Evolutionary conservation across 169 alveolate genomes (phyloP).

Genomic region (Sarcocystis neurona): DNA sequence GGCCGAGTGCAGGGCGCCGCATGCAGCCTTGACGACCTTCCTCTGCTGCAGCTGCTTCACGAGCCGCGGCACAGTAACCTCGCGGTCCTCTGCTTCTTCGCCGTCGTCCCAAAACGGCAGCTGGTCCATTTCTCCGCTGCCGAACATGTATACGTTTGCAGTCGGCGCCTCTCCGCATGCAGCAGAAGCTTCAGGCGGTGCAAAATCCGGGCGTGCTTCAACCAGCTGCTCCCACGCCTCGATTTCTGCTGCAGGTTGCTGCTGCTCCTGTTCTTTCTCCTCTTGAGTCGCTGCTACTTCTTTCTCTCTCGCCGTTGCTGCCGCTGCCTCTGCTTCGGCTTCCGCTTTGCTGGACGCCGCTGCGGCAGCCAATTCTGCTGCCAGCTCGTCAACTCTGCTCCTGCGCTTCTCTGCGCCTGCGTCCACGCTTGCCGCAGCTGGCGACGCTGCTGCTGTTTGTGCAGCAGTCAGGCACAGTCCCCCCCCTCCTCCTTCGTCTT

Average conservation of each 20-base stretch:
- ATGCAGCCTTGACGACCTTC: slow-evolving; percentile 14
- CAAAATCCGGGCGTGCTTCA: neutral
- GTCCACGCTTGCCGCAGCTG: too few relatives aligned
- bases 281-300: slow-evolving; percentile 1
- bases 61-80: slow-evolving; percentile 37
- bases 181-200: neutral
- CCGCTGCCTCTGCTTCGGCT: neutral
- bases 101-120: slow-evolving; percentile 35
- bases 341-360: too few relatives aligned
- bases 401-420: neutral
- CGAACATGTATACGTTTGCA: slow-evolving; percentile 29
- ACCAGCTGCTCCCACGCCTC: neutral
- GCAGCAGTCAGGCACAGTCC: neutral
- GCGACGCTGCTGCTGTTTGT: neutral
- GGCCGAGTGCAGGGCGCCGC: slow-evolving; percentile 57
- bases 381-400: neutral
- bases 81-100: slow-evolving; percentile 36
- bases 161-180: neutral
- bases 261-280: slow-evolving; percentile 30
- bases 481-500: neutral
- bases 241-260: neutral
- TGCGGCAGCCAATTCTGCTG: neutral
- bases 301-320: neutral
- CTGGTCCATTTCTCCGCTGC: slow-evolving; percentile 50
- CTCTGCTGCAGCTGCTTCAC: neutral